phyloP scores from a whole-genome alignment of 2,329 filamentous ascomycete genomes.

The Hypocreales sp. region DNA sequence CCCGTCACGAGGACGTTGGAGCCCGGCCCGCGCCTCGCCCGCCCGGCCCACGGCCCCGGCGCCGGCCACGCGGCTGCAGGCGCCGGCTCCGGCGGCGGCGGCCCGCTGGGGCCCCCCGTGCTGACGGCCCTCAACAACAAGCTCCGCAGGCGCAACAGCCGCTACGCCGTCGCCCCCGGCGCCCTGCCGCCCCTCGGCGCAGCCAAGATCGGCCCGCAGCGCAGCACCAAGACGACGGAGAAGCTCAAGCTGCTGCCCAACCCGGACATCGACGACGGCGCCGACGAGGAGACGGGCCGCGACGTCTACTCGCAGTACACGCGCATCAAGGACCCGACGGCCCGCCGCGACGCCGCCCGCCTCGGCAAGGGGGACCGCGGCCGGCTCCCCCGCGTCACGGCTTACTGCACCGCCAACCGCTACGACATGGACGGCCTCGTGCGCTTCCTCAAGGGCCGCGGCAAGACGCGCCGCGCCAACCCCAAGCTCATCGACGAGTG shows the following conservation, averaged over 20 bases:
- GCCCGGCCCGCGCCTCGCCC: conserved; percentile 21
- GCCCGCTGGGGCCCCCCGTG: conserved; percentile 45
- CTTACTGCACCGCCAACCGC: conserved; percentile 86
- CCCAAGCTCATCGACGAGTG: conserved; percentile 96
- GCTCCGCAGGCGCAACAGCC: conserved; percentile 72
- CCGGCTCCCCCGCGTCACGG: conserved; percentile 77
- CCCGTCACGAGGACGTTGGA: conserved; percentile 47
- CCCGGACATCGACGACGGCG: conserved; percentile 63
- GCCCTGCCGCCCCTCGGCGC: conserved; percentile 18
- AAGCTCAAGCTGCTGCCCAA: conserved; percentile 96
- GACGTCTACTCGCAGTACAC: conserved; percentile 98
- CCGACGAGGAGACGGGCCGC: conserved; percentile 77
- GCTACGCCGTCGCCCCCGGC: conserved; percentile 33
- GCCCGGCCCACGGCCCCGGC: conserved; percentile 18
- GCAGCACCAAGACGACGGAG: conserved; percentile 89
- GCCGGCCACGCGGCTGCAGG: conserved; percentile 18
- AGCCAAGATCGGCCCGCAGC: conserved; percentile 79
- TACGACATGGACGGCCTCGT: conserved; percentile 85
- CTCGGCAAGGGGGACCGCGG: conserved; percentile 88
- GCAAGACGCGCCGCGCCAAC: conserved; percentile 60
- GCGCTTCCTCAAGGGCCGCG: conserved; percentile 76
- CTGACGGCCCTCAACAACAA: conserved; percentile 77
- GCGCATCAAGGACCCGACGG: conserved; percentile 90
- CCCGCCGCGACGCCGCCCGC: conserved; percentile 77
- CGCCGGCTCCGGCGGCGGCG: too few relatives aligned